phyloP scores from a whole-genome alignment of 768 basidiomycete genomes.

The Mycena rebaudengoi region DNA sequence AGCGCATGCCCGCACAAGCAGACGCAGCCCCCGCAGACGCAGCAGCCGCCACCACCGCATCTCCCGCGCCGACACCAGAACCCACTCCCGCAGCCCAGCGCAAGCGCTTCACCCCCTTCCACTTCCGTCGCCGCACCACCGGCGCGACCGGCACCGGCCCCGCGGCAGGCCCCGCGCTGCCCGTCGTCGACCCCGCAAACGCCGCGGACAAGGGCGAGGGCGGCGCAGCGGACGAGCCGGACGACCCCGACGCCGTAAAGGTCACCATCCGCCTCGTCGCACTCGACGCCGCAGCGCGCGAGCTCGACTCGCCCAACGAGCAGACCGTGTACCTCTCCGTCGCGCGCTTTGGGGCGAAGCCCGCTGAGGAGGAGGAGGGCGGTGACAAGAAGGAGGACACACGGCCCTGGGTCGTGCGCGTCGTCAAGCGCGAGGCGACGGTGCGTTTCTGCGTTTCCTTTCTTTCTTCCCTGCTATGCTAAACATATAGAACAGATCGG shows the following conservation, averaged over 20 bases:
- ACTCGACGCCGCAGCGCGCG: conserved; percentile 77
- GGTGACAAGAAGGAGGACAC: conserved; percentile 47
- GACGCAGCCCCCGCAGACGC: conserved; percentile 31
- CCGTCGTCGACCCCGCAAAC: conserved; percentile 68
- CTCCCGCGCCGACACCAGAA: conserved; percentile 15
- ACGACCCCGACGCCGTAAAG: conserved; percentile 73
- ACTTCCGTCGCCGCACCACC: conserved; percentile 66
- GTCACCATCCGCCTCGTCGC: conserved; percentile 85
- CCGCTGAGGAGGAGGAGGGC: conserved; percentile 5
- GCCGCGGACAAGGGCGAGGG: conserved; percentile 77
- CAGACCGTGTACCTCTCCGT: conserved; percentile 91
- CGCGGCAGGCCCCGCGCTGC: background rate
- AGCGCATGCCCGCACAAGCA: conserved; percentile 44
- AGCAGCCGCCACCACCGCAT: conserved; percentile 18
- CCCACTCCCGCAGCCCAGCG: conserved; percentile 41
- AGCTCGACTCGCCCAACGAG: conserved; percentile 77
- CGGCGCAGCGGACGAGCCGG: conserved; percentile 53
- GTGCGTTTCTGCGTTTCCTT: no score
- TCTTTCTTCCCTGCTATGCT: no score
- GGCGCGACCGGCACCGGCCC: conserved; percentile 59
- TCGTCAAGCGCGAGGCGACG: conserved; percentile 91
- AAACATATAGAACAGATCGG: no score
- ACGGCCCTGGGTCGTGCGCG: conserved; percentile 90
- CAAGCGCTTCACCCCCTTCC: conserved; percentile 72
- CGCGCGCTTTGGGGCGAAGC: conserved; percentile 67